These are phyloP conservation scores for Sporothrix euskadiensis DNA, from an alignment of 2,329 filamentous ascomycete species.

Conservation along the genomic window DNA sequence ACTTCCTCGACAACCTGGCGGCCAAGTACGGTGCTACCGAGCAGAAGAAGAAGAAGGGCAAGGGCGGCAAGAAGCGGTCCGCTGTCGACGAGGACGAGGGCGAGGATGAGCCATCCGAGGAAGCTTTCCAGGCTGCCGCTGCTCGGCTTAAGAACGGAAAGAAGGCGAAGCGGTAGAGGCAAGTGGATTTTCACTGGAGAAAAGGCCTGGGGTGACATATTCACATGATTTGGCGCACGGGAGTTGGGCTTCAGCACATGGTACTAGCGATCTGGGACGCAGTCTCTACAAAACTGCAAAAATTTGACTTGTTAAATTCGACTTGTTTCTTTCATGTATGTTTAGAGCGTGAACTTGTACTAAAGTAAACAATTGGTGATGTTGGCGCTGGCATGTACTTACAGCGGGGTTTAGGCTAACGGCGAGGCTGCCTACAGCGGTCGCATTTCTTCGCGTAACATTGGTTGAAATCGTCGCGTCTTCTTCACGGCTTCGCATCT, in stretches of 20 bases:
- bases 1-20: conserved; percentile 72
- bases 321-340: background rate
- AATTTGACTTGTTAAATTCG: background rate
- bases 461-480: background rate
- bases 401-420: background rate
- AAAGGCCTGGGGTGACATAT: background rate
- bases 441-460: background rate
- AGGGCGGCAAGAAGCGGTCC: conserved; percentile 46
- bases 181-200: background rate
- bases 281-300: background rate
- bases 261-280: conserved; percentile 1
- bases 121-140: conserved; percentile 60
- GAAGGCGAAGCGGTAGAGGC: conserved; percentile 30
- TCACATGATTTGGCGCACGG: background rate
- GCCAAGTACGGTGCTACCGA: conserved; percentile 66
- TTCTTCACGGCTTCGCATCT: background rate
- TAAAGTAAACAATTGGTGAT: background rate
- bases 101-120: conserved; percentile 60
- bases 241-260: background rate
- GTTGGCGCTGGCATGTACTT: background rate
- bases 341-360: background rate
- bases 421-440: conserved; percentile 5
- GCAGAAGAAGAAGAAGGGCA: conserved; percentile 54
- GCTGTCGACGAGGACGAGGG: conserved; percentile 55
- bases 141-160: conserved; percentile 47